These are phyloP conservation scores for Pseudopyrenochaeta lycopersici DNA, from an alignment of 2,329 filamentous ascomycete species.

Conservation along the genomic window DNA sequence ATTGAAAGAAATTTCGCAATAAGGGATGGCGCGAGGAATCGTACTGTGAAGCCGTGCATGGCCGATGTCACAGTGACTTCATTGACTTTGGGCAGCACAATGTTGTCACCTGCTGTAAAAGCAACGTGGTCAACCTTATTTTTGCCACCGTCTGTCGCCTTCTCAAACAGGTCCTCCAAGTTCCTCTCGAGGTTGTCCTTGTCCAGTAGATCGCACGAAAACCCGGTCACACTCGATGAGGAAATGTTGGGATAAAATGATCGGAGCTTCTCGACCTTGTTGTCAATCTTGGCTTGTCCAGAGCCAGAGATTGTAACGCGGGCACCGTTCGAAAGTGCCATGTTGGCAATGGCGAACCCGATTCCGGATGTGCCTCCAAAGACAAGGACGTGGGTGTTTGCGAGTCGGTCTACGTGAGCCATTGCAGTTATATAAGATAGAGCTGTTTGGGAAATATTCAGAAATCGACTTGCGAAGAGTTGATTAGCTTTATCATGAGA, in stretches of 20 bases:
- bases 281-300: slow-evolving; percentile 59
- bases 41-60: slow-evolving; percentile 36
- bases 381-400: slow-evolving; percentile 62
- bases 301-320: slow-evolving; percentile 69
- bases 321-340: slow-evolving; percentile 63
- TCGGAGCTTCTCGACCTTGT: slow-evolving; percentile 58
- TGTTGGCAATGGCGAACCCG: slow-evolving; percentile 68
- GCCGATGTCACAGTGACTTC: slow-evolving; percentile 36
- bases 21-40: slow-evolving; percentile 46
- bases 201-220: slow-evolving; percentile 39
- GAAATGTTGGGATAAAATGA: slow-evolving; percentile 48
- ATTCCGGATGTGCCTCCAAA: slow-evolving; percentile 73
- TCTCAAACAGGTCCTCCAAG: slow-evolving; percentile 36
- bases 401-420: slow-evolving; percentile 58
- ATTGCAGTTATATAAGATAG: slow-evolving; percentile 15
- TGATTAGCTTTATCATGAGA: too few relatives aligned
- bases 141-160: slow-evolving; percentile 31
- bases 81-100: slow-evolving; percentile 27
- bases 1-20: slow-evolving; percentile 52
- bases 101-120: slow-evolving; percentile 39
- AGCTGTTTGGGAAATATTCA: neutral
- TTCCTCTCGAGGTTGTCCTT: slow-evolving; percentile 37
- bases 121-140: slow-evolving; percentile 46
- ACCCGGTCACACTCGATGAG: slow-evolving; percentile 27
- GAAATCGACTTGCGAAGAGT: neutral